Conservation (phyloP, 495 filamentous ascomycete species). For the Penicillium robsamsonii region DNA sequence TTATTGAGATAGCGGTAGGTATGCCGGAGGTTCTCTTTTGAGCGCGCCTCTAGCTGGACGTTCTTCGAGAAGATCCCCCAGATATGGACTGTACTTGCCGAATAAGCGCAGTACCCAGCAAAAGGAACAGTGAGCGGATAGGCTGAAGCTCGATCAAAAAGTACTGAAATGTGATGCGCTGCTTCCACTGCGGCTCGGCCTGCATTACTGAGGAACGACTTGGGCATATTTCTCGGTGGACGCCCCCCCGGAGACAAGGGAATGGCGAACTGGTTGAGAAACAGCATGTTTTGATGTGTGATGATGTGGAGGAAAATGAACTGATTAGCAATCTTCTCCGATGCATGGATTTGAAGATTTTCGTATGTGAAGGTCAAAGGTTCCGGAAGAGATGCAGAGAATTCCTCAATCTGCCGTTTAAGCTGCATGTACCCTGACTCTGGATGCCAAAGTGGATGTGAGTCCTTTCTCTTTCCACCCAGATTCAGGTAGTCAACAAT, state of each 20-base stretch:
- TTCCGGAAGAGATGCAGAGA: conserved; percentile 66
- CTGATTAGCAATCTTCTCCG: conserved; percentile 82
- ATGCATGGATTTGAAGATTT: conserved; percentile 81
- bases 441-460: conserved; percentile 74
- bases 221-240: conserved; percentile 72
- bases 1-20: conserved; percentile 88
- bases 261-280: conserved; percentile 85
- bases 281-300: conserved; percentile 83
- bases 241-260: conserved; percentile 65
- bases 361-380: conserved; percentile 70
- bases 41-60: conserved; percentile 65
- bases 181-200: conserved; percentile 76
- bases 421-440: conserved; percentile 73
- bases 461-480: conserved; percentile 80
- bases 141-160: conserved; percentile 76
- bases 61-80: conserved; percentile 88
- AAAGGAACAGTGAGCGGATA: conserved; percentile 87
- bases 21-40: conserved; percentile 81
- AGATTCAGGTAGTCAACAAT: conserved; percentile 89
- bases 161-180: conserved; percentile 82
- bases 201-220: conserved; percentile 73
- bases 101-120: conserved; percentile 90
- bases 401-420: conserved; percentile 67
- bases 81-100: conserved; percentile 88
- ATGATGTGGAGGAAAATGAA: conserved; percentile 93